Conservation (phyloP, 257 asterid species). For the Solanum commersonii region DNA sequence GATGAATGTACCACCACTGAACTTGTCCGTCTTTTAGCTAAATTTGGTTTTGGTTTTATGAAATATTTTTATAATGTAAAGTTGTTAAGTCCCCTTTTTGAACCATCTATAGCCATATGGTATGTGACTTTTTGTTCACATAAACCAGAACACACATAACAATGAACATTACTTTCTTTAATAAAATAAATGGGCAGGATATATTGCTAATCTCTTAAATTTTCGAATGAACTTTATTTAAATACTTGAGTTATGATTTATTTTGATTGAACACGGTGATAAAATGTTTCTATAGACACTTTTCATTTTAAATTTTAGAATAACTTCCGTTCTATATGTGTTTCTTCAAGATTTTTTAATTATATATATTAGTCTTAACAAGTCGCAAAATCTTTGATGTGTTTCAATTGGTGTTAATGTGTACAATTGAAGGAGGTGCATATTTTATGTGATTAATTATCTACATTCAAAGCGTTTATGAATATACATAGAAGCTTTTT, state of each 20-base stretch:
- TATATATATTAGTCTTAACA: too few relatives aligned
- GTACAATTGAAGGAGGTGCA: too few relatives aligned
- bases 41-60: not conserved
- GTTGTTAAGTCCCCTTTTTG: not conserved
- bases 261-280: too few relatives aligned
- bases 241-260: not conserved
- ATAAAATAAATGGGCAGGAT: not conserved
- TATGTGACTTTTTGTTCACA: not conserved
- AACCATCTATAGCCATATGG: not conserved
- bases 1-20: not conserved
- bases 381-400: too few relatives aligned
- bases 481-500: not conserved
- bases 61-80: not conserved
- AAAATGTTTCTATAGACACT: too few relatives aligned
- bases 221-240: fast-evolving
- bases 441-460: too few relatives aligned
- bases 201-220: not conserved
- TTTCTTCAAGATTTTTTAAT: too few relatives aligned
- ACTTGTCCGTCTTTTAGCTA: not conserved
- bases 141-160: not conserved
- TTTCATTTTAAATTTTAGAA: too few relatives aligned
- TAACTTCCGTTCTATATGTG: too few relatives aligned
- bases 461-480: too few relatives aligned
- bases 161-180: not conserved
- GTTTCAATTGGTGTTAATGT: too few relatives aligned